Conservation (phyloP, 768 basidiomycete species). For the Rhodotorula babjevae region DNA sequence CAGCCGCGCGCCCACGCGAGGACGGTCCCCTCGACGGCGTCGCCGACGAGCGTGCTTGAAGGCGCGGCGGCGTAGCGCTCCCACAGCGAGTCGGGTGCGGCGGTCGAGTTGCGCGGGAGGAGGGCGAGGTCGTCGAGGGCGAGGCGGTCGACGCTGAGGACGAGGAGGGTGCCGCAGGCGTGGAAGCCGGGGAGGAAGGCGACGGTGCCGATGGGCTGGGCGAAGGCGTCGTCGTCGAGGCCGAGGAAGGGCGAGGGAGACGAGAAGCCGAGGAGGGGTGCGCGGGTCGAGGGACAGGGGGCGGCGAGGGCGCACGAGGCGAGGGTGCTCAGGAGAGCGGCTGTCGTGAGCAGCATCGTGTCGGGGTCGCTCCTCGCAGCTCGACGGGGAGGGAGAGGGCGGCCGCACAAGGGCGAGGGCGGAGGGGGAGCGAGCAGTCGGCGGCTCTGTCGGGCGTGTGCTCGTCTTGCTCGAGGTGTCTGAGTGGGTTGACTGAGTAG, state of each 20-base stretch:
- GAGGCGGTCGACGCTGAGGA: conserved; percentile 11
- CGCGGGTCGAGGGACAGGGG: background rate
- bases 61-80: background rate
- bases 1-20: conserved; percentile 16
- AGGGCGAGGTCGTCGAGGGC: conserved; percentile 2
- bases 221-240: conserved; percentile 13
- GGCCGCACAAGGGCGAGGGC: too few relatives aligned
- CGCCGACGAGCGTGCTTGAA: background rate
- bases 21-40: conserved; percentile 14
- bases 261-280: conserved; percentile 11
- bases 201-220: background rate
- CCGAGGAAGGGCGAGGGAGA: conserved; percentile 14
- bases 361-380: too few relatives aligned
- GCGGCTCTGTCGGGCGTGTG: too few relatives aligned
- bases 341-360: background rate
- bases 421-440: too few relatives aligned
- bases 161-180: conserved; percentile 15
- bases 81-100: background rate
- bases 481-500: too few relatives aligned
- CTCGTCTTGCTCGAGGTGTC: too few relatives aligned
- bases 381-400: too few relatives aligned
- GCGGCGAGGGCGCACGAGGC: background rate
- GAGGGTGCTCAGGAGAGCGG: background rate
- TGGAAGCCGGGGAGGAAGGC: conserved; percentile 21
- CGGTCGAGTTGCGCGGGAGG: background rate